A percentile compares a stretch with the other conserved stretches of the same genome.
phyloP scores from a whole-genome alignment of 345 rosid species.

The Populus euphratica region DNA sequence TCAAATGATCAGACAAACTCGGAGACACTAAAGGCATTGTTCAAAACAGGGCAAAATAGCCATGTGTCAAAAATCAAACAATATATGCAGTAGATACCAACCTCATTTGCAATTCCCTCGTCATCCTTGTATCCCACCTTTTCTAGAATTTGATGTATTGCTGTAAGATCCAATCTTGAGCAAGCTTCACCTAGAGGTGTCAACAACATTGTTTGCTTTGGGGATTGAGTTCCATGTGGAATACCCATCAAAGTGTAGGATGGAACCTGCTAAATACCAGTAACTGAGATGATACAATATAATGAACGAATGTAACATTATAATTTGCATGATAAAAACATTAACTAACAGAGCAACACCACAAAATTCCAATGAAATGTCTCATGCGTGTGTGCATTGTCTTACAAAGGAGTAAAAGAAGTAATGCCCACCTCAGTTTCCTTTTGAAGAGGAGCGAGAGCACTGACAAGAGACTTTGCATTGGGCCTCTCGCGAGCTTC shows the following conservation, averaged over 20 bases:
- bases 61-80: background rate
- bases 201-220: conserved; percentile 44
- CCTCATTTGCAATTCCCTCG: conserved; percentile 83
- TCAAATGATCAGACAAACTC: background rate
- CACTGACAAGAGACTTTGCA: conserved; percentile 69
- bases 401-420: background rate
- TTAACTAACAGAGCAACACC: background rate
- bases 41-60: background rate
- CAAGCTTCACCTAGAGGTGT: conserved; percentile 82
- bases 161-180: conserved; percentile 74
- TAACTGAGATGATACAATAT: background rate
- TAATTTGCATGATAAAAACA: background rate
- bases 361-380: background rate
- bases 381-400: background rate
- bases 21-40: background rate
- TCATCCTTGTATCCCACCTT: conserved; percentile 76
- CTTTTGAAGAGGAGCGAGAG: conserved; percentile 77
- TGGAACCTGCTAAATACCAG: conserved; percentile 48
- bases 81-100: conserved; percentile 15
- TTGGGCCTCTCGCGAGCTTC: conserved; percentile 98
- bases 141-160: conserved; percentile 75
- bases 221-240: conserved; percentile 52
- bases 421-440: conserved; percentile 59
- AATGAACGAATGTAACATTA: background rate
- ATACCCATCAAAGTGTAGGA: conserved; percentile 66